Evolutionary conservation across 2,329 filamentous ascomycete species (phyloP).

Genomic region (Diaporthe sp.): DNA sequence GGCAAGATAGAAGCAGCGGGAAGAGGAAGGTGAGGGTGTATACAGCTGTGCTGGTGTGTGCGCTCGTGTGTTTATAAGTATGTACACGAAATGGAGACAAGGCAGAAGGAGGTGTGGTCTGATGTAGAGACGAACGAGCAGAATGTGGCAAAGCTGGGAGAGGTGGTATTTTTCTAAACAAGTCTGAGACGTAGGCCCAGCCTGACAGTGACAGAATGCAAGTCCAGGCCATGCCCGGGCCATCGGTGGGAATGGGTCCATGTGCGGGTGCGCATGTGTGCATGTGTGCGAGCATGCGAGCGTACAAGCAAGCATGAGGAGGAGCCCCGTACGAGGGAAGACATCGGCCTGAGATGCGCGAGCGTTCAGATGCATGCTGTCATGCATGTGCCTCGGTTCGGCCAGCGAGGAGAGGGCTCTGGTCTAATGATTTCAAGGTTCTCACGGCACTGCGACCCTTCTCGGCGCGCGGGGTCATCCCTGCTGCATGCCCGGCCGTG

Average conservation of each 20-base stretch:
- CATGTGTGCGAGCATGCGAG: not conserved
- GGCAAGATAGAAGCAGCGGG: not conserved
- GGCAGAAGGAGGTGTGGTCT: not conserved
- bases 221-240: conserved; percentile 1
- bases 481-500: not conserved
- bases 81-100: not conserved
- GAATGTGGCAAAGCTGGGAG: not conserved
- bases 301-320: not conserved
- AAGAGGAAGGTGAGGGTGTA: not conserved
- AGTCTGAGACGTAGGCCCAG: conserved; percentile 31
- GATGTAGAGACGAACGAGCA: conserved; percentile 6
- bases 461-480: not conserved
- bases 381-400: conserved; percentile 29
- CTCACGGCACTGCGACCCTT: not conserved
- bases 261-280: not conserved
- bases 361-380: conserved; percentile 20
- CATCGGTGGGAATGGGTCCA: not conserved
- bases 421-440: not conserved
- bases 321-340: not conserved
- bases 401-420: not conserved
- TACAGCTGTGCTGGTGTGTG: not conserved
- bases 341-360: not conserved
- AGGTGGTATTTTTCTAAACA: conserved; percentile 25
- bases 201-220: not conserved
- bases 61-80: not conserved